A percentile compares a stretch with the other conserved stretches of the same genome.
These are phyloP conservation scores for Neonectria coccinea DNA, from an alignment of 2,329 filamentous ascomycete species.

Conservation along the genomic window DNA sequence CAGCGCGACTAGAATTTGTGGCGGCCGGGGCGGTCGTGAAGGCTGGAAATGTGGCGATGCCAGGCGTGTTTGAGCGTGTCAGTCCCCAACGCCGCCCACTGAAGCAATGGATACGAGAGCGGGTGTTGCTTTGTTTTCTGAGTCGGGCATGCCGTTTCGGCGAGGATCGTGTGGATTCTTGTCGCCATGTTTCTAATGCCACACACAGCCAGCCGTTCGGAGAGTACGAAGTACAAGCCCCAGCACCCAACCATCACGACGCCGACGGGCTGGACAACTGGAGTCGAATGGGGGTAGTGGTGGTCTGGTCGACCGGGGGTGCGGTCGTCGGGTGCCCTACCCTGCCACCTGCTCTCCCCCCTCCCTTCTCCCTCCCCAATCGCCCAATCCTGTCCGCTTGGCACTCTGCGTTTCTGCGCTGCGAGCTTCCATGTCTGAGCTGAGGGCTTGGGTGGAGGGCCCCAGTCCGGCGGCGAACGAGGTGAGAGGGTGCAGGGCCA, in stretches of 20 bases:
- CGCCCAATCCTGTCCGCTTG: constrained; percentile 20
- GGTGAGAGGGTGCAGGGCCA: constrained; percentile 39
- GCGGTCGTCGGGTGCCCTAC: constrained; percentile 39
- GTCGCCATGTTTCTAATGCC: constrained; percentile 14
- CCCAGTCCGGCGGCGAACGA: constrained; percentile 35
- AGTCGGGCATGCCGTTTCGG: constrained; percentile 26
- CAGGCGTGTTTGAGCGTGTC: constrained; percentile 17
- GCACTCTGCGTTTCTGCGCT: constrained; percentile 19
- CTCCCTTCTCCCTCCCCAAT: not conserved
- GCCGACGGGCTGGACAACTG: constrained; percentile 35
- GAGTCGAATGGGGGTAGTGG: constrained; percentile 35
- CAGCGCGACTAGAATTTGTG: constrained; percentile 42
- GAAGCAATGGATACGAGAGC: constrained; percentile 23
- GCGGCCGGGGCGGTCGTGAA: constrained; percentile 38
- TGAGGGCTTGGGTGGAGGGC: constrained; percentile 26
- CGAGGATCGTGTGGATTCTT: constrained; percentile 31
- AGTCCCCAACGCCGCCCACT: constrained; percentile 26
- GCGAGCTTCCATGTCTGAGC: constrained; percentile 26
- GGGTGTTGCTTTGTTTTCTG: constrained; percentile 29
- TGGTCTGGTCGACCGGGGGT: constrained; percentile 27
- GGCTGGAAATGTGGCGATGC: constrained; percentile 35
- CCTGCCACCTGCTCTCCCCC: constrained; percentile 30
- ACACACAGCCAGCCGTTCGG: constrained; percentile 13
- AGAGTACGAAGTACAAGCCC: constrained; percentile 10
- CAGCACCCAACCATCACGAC: constrained; percentile 37